Conservation (phyloP, 2,329 filamentous ascomycete species). For the Cordyceps javanica region DNA sequence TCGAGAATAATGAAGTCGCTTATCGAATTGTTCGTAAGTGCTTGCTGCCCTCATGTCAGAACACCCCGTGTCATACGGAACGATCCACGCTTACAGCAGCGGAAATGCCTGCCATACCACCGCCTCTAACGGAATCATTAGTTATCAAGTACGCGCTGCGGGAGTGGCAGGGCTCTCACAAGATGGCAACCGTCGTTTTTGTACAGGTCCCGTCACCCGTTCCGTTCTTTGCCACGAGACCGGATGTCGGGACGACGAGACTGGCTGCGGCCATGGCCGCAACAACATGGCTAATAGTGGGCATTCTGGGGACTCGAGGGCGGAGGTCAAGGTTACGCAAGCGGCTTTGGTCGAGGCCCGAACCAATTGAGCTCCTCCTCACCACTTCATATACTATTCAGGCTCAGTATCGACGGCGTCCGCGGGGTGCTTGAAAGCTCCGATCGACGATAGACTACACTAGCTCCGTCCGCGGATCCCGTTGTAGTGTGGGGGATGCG, state of each 20-base stretch:
- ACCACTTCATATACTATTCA: neutral
- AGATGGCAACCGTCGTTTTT: conserved; percentile 27
- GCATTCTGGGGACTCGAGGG: neutral
- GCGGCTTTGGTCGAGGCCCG: neutral
- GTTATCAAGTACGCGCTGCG: neutral
- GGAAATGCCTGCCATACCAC: conserved; percentile 12
- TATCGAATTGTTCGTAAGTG: conserved; percentile 53
- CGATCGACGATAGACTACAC: neutral
- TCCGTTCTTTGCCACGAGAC: conserved; percentile 9
- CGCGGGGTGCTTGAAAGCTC: neutral
- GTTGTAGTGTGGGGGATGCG: neutral
- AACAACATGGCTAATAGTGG: neutral
- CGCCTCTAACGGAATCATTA: conserved; percentile 4
- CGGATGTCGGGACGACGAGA: conserved; percentile 1
- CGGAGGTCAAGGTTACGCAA: neutral
- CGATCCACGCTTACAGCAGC: conserved; percentile 4
- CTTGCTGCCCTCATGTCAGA: conserved; percentile 32
- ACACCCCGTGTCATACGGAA: neutral
- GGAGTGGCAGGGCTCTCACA: conserved; percentile 16
- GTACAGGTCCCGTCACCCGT: conserved; percentile 16
- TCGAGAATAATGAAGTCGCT: conserved; percentile 61
- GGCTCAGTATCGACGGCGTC: neutral
- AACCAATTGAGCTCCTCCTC: neutral
- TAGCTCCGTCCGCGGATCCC: conserved; percentile 2
- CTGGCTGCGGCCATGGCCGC: neutral